phyloP scores from a whole-genome alignment of 768 basidiomycete genomes.

The Pseudohyphozyma bogoriensis region DNA sequence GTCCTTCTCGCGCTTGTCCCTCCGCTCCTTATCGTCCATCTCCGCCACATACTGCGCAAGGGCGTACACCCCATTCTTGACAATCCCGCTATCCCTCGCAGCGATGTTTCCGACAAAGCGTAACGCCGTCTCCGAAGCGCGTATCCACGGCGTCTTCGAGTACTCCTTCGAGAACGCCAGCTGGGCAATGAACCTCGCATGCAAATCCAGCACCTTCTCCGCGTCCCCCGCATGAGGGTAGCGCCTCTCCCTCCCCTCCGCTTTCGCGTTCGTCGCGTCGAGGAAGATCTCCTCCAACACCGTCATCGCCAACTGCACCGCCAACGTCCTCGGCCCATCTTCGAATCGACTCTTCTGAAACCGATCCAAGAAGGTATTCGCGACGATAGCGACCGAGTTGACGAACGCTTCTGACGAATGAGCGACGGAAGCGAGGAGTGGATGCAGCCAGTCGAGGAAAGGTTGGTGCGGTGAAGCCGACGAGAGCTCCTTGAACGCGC shows the following conservation, averaged over 20 bases:
- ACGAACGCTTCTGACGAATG: conserved; percentile 43
- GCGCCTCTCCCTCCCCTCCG: conserved; percentile 36
- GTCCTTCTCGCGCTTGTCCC: conserved; percentile 3
- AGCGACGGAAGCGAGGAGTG: conserved; percentile 51
- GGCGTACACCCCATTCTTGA: conserved; percentile 10
- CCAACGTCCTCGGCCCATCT: conserved; percentile 47
- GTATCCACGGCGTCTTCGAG: conserved; percentile 28
- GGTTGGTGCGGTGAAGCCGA: conserved; percentile 42
- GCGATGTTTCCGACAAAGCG: conserved; percentile 8
- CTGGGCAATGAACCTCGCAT: conserved; percentile 35
- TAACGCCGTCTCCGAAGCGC: conserved; percentile 11
- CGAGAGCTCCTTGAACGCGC: conserved; percentile 22
- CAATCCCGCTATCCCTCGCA: conserved; percentile 10
- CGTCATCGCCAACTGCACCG: conserved; percentile 50
- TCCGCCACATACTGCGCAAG: conserved; percentile 4
- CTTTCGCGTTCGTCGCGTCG: too few relatives aligned
- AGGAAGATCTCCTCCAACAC: conserved; percentile 23
- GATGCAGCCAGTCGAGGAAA: conserved; percentile 57
- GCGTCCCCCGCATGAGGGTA: conserved; percentile 35
- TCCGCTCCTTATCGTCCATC: conserved; percentile 7
- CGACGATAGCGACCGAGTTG: conserved; percentile 62
- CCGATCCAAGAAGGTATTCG: conserved; percentile 67
- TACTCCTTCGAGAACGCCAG: conserved; percentile 31
- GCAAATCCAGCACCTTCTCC: conserved; percentile 34
- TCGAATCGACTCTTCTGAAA: conserved; percentile 66